A percentile compares a stretch with the other conserved stretches of the same genome.
Conservation (phyloP, 352 stramenopile species). For the Blastocystis sp. region DNA sequence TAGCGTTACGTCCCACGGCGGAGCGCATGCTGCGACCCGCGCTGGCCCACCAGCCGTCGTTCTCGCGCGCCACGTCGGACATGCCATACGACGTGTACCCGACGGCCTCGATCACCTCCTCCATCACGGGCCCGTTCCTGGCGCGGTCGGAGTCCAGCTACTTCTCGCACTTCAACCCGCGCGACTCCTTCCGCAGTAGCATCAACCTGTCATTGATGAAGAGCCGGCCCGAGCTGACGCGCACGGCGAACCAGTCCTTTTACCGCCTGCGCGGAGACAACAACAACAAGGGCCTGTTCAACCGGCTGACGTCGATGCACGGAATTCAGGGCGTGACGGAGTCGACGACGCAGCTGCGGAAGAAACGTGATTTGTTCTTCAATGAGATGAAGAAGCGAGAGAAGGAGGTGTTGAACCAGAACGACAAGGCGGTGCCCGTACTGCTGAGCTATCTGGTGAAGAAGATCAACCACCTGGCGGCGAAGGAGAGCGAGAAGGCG, state of each 20-base stretch:
- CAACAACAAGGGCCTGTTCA: background rate
- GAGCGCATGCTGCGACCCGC: background rate
- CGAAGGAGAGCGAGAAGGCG: background rate
- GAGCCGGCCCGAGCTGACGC: conserved; percentile 2
- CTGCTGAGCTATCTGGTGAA: conserved; percentile 55
- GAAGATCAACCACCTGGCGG: conserved; percentile 11
- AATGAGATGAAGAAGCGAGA: conserved; percentile 26
- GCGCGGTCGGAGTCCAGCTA: conserved; percentile 50
- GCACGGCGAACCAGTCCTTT: background rate
- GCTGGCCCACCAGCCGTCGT: background rate
- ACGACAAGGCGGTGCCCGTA: background rate
- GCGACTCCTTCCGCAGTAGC: conserved; percentile 32
- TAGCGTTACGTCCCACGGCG: background rate
- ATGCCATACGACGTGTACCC: background rate
- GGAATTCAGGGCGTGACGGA: background rate
- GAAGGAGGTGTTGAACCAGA: conserved; percentile 29
- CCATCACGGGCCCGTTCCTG: background rate
- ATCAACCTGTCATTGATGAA: background rate
- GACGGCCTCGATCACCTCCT: background rate
- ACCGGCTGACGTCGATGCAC: background rate
- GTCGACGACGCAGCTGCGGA: conserved; percentile 8
- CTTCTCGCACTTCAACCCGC: conserved; percentile 21
- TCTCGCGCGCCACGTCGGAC: background rate
- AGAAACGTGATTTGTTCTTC: conserved; percentile 13
- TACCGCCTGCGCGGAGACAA: background rate